These are phyloP conservation scores for Lablab purpureus DNA, from an alignment of 306 rosid genomes.

Conservation along the genomic window DNA sequence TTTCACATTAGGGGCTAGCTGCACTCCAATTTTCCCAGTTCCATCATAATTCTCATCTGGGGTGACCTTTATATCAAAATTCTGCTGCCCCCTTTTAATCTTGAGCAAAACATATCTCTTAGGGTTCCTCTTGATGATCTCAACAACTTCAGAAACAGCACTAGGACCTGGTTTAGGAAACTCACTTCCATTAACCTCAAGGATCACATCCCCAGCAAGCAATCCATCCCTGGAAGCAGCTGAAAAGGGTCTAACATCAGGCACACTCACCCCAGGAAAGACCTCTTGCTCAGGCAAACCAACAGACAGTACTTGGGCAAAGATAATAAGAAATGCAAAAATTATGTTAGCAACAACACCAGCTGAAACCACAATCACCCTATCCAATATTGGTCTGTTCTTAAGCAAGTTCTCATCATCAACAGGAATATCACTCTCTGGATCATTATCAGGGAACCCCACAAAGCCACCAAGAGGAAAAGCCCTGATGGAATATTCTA, in stretches of 20 bases:
- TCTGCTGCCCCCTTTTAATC: slow-evolving; percentile 71
- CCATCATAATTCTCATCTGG: slow-evolving; percentile 93
- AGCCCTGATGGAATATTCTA: slow-evolving; percentile 93
- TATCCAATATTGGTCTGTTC: slow-evolving; percentile 94
- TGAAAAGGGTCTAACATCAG: slow-evolving; percentile 83
- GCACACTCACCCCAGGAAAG: slow-evolving; percentile 90
- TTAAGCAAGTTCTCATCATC: slow-evolving; percentile 89
- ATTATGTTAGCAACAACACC: slow-evolving; percentile 94
- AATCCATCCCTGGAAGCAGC: slow-evolving; percentile 95
- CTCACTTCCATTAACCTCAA: slow-evolving; percentile 74
- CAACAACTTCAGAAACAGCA: slow-evolving; percentile 79
- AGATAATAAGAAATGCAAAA: slow-evolving; percentile 81
- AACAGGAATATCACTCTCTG: slow-evolving; percentile 86
- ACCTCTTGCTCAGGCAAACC: slow-evolving; percentile 95
- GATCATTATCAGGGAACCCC: slow-evolving; percentile 99
- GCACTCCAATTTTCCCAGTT: slow-evolving; percentile 97
- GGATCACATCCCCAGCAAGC: slow-evolving; percentile 85
- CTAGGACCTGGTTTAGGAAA: slow-evolving; percentile 73
- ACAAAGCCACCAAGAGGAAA: slow-evolving; percentile 98
- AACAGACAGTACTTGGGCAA: slow-evolving; percentile 84
- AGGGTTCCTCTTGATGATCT: slow-evolving; percentile 73
- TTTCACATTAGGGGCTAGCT: slow-evolving; percentile 83
- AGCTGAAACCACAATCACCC: slow-evolving; percentile 89
- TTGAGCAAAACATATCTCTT: slow-evolving; percentile 75
- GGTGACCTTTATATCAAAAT: slow-evolving; percentile 73